phyloP scores from a whole-genome alignment of 2,329 filamentous ascomycete species.

The Cercospora berteroae region DNA sequence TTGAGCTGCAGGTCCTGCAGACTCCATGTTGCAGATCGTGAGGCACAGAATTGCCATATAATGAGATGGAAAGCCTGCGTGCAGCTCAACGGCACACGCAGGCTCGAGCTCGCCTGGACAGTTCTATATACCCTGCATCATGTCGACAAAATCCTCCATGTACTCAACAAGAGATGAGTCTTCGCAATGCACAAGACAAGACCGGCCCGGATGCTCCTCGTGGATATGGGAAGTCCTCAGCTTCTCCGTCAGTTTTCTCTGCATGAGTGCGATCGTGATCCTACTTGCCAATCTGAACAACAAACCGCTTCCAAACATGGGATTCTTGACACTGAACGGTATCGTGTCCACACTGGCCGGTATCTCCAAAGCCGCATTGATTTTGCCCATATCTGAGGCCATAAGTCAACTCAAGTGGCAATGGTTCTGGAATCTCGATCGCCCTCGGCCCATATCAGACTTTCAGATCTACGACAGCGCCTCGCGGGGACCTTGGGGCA shows the following conservation, averaged over 20 bases:
- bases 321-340: constrained; percentile 23
- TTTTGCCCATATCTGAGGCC: constrained; percentile 21
- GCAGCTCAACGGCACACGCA: background rate
- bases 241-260: constrained; percentile 15
- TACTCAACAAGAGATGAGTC: background rate
- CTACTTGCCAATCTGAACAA: constrained; percentile 17
- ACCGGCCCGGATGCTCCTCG: background rate
- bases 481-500: constrained; percentile 23
- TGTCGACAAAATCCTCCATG: background rate
- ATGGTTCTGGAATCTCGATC: constrained; percentile 18
- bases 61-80: background rate
- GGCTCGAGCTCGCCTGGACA: background rate
- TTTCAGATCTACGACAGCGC: constrained; percentile 23
- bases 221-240: constrained; percentile 27
- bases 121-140: background rate
- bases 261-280: constrained; percentile 16
- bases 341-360: constrained; percentile 19
- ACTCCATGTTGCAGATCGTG: background rate
- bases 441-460: constrained; percentile 15
- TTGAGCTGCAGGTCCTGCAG: background rate
- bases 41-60: background rate
- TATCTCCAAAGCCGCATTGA: constrained; percentile 16
- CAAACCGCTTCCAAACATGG: constrained; percentile 16
- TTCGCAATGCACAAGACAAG: background rate
- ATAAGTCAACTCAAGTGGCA: constrained; percentile 27